A percentile compares a stretch with the other conserved stretches of the same genome.
These are phyloP conservation scores for Tilletia setariae DNA, from an alignment of 1,284 basidiomycete genomes.

Conservation along the genomic window DNA sequence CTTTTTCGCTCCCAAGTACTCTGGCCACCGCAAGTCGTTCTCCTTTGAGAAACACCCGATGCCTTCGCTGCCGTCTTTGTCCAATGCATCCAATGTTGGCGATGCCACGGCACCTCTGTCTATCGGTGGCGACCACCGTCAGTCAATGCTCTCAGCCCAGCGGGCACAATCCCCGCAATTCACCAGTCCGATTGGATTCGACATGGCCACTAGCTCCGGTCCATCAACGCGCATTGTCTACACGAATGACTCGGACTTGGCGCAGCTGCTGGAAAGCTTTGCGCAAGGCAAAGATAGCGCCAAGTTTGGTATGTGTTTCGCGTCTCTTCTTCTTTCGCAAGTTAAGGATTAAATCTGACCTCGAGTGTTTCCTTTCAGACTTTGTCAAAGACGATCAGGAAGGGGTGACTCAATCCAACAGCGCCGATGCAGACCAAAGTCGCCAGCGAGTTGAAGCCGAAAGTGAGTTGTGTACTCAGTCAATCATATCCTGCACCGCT, in stretches of 20 bases:
- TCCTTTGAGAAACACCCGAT: slow-evolving; percentile 23
- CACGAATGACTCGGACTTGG: slow-evolving; percentile 43
- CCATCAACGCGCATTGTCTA: slow-evolving; percentile 42
- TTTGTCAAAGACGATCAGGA: neutral
- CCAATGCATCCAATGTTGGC: slow-evolving; percentile 5
- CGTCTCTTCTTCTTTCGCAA: neutral
- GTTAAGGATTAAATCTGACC: neutral
- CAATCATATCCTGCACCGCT: too few relatives aligned
- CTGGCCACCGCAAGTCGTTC: slow-evolving; percentile 24
- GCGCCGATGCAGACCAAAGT: neutral
- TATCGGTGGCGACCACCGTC: neutral
- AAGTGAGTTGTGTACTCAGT: slow-evolving; percentile 22
- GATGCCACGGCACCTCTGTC: neutral
- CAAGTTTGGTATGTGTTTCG: slow-evolving; percentile 38
- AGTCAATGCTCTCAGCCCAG: neutral
- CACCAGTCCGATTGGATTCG: slow-evolving; percentile 19
- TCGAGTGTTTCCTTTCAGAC: neutral
- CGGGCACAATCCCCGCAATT: neutral
- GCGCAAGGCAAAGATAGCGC: slow-evolving; percentile 37
- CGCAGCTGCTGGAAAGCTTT: slow-evolving; percentile 35
- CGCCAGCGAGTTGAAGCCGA: slow-evolving; percentile 32
- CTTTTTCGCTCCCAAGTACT: slow-evolving; percentile 31
- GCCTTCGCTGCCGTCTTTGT: slow-evolving; percentile 20
- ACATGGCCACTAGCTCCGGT: slow-evolving; percentile 24
- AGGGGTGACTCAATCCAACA: slow-evolving; percentile 16